These are phyloP conservation scores for Metschnikowia baotianmanensis DNA, from an alignment of 805 yeast species.

Conservation along the genomic window DNA sequence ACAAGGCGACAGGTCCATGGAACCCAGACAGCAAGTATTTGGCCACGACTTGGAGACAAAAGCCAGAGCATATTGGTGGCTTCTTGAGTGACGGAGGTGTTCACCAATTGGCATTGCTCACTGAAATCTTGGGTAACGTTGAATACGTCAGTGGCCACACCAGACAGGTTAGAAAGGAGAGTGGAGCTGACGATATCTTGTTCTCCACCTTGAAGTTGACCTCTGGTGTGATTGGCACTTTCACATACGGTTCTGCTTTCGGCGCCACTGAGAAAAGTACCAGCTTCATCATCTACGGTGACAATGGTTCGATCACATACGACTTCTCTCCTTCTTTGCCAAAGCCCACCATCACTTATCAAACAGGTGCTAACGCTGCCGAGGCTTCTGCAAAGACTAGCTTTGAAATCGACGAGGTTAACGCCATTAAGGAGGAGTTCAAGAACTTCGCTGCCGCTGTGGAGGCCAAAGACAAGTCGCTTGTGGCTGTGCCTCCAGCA, in stretches of 20 bases:
- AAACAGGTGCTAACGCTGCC: conserved; percentile 29
- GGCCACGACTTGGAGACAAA: conserved; percentile 79
- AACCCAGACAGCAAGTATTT: conserved; percentile 57
- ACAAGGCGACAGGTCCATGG: conserved; percentile 73
- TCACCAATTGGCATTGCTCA: conserved; percentile 85
- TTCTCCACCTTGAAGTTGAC: conserved; percentile 65
- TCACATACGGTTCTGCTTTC: conserved; percentile 82
- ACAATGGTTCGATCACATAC: conserved; percentile 68
- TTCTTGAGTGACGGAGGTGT: conserved; percentile 94
- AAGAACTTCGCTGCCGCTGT: conserved; percentile 58
- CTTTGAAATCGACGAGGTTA: conserved; percentile 43
- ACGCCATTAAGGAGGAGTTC: conserved; percentile 46
- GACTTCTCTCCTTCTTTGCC: conserved; percentile 55
- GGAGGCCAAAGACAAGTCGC: conserved; percentile 53
- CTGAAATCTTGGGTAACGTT: conserved; percentile 76
- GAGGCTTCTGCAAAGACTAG: conserved; percentile 52
- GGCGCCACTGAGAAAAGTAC: conserved; percentile 77
- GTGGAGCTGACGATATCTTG: conserved; percentile 81
- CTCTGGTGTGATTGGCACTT: conserved; percentile 72
- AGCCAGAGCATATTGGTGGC: conserved; percentile 93
- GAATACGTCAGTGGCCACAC: conserved; percentile 72
- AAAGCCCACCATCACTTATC: conserved; percentile 40
- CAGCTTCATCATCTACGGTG: conserved; percentile 71
- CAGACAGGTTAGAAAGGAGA: conserved; percentile 67
- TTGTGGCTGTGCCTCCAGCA: conserved; percentile 62